Conservation (phyloP, 176 grass and related monocot genomes). For the Carex scoparia region DNA sequence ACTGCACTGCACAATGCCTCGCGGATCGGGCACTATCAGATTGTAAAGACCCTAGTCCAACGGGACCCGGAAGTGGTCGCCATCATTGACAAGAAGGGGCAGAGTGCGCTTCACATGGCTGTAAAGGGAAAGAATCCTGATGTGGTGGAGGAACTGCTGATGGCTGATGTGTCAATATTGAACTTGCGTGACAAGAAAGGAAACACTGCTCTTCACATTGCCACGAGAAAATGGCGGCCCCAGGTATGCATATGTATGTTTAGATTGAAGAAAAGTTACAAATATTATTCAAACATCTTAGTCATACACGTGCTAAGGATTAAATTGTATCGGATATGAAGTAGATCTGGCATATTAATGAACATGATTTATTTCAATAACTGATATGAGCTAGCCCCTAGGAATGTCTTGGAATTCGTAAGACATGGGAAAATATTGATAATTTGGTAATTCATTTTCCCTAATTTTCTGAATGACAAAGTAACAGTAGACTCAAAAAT, state of each 20-base stretch:
- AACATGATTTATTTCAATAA: background rate
- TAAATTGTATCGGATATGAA: background rate
- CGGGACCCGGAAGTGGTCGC: constrained; percentile 69
- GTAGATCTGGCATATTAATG: background rate
- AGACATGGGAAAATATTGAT: background rate
- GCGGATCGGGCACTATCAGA: constrained; percentile 69
- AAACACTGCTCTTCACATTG: constrained; percentile 91
- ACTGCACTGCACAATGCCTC: constrained; percentile 73
- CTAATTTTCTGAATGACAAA: background rate
- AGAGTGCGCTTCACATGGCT: constrained; percentile 99
- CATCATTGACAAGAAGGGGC: constrained; percentile 88
- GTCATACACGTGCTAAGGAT: background rate
- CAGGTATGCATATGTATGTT: constrained; percentile 46
- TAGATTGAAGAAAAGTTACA: background rate
- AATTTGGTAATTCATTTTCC: background rate
- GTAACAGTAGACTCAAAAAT: background rate
- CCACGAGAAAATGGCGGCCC: constrained; percentile 97
- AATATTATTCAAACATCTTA: background rate
- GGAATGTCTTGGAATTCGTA: background rate
- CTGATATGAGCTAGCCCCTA: background rate
- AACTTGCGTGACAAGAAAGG: constrained; percentile 91
- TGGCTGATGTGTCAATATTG: constrained; percentile 77
- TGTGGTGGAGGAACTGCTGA: constrained; percentile 80
- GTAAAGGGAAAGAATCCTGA: constrained; percentile 92
- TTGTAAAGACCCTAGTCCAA: constrained; percentile 72